Evolutionary conservation across 2,329 filamentous ascomycete genomes (phyloP).

Genomic region (Nothophoma quercina): DNA sequence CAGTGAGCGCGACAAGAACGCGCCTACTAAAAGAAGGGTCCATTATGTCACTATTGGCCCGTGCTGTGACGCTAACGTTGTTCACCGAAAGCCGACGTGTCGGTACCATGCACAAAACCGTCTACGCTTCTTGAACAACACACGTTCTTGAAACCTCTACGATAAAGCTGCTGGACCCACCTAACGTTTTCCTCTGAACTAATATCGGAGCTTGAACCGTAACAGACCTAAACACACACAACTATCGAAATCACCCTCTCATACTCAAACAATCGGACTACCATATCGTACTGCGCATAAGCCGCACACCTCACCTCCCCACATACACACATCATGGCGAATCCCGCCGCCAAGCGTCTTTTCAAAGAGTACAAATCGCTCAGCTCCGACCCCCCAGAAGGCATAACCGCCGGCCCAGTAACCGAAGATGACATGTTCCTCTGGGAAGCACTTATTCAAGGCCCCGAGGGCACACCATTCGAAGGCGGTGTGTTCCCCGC

Average conservation of each 20-base stretch:
- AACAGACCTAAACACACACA: too few relatives aligned
- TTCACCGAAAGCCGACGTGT: conserved; percentile 22
- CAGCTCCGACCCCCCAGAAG: conserved; percentile 93
- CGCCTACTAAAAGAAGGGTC: not conserved
- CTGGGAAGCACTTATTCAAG: conserved; percentile 97
- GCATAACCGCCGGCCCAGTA: conserved; percentile 92
- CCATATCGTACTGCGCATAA: not conserved
- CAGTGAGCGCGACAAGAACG: not conserved
- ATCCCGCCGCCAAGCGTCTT: conserved; percentile 75
- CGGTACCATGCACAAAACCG: conserved; percentile 2
- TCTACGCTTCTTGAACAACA: not conserved
- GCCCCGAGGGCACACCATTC: conserved; percentile 93
- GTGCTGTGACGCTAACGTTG: conserved; percentile 1
- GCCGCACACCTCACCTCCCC: not conserved
- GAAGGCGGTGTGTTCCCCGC: conserved; percentile 95
- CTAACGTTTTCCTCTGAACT: too few relatives aligned
- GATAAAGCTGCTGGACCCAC: too few relatives aligned
- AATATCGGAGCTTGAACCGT: too few relatives aligned
- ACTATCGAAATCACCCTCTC: not conserved
- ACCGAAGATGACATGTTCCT: conserved; percentile 93
- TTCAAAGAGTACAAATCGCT: conserved; percentile 96
- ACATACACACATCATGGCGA: conserved; percentile 50
- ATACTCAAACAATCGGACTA: not conserved
- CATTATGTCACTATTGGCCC: conserved; percentile 1
- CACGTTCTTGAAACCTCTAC: too few relatives aligned